Conservation (phyloP, 2,329 filamentous ascomycete genomes). For the Verticillium isaacii region DNA sequence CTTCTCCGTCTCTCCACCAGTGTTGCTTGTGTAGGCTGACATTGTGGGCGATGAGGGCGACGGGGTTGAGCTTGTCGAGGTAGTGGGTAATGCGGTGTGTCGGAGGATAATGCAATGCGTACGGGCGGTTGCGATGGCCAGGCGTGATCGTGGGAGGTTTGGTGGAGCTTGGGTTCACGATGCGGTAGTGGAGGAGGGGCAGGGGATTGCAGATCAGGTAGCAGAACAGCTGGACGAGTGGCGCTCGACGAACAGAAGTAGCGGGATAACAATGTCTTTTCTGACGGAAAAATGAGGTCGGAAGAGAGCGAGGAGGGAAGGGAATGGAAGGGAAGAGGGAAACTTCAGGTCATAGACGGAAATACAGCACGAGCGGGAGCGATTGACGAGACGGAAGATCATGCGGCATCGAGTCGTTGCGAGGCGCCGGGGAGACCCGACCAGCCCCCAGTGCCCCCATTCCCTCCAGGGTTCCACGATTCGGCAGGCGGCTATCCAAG, state of each 20-base stretch:
- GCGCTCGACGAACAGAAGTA: neutral
- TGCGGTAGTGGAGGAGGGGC: neutral
- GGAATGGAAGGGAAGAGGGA: neutral
- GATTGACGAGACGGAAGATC: neutral
- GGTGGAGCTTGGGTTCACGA: neutral
- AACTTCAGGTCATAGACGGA: neutral
- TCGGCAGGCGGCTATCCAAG: constrained; percentile 12
- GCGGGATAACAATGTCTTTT: neutral
- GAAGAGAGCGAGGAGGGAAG: constrained; percentile 8
- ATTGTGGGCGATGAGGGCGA: constrained; percentile 4
- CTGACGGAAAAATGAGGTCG: constrained; percentile 7
- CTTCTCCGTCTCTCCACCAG: constrained; percentile 60
- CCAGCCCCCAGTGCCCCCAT: neutral
- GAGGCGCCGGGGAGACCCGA: neutral
- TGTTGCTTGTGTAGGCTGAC: constrained; percentile 21
- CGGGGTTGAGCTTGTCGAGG: no score
- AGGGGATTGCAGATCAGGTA: neutral
- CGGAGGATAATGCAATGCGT: neutral
- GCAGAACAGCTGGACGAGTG: neutral
- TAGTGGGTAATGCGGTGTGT: neutral
- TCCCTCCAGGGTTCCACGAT: constrained; percentile 7
- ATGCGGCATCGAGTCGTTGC: neutral
- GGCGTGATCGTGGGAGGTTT: neutral
- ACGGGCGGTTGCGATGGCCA: neutral
- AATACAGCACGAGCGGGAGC: neutral